Evolutionary conservation across 2,329 filamentous ascomycete species (phyloP).

Genomic region (Blastomyces silverae): DNA sequence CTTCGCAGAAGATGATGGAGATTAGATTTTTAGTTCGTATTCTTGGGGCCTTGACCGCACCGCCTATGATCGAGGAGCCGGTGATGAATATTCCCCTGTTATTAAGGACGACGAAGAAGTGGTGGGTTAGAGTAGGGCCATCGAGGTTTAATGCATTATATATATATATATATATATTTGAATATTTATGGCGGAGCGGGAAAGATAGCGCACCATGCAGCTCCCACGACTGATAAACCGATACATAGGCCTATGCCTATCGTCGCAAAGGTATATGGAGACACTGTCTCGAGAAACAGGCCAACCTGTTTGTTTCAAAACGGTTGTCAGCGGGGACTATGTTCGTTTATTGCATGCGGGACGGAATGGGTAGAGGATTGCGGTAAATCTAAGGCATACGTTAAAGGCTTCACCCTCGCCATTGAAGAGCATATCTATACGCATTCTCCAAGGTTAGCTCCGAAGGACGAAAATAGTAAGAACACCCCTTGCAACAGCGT

Average conservation of each 20-base stretch:
- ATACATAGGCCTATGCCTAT: conserved; percentile 91
- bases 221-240: conserved; percentile 89
- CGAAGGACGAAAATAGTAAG: conserved; percentile 14
- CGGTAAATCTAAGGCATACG: conserved; percentile 46
- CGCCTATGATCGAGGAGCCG: conserved; percentile 92
- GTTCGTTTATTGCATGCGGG: background rate
- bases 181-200: background rate
- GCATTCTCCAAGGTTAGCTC: conserved; percentile 15
- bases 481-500: background rate
- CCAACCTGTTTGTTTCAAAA: conserved; percentile 58
- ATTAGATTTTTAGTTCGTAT: conserved; percentile 99
- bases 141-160: background rate
- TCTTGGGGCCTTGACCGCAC: conserved; percentile 89
- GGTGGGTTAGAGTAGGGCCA: conserved; percentile 10
- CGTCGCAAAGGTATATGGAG: conserved; percentile 88
- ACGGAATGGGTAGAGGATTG: background rate
- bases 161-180: background rate
- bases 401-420: conserved; percentile 95
- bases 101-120: conserved; percentile 26
- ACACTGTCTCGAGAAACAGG: conserved; percentile 87
- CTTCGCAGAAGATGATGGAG: conserved; percentile 99
- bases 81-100: conserved; percentile 92
- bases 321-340: conserved; percentile 24
- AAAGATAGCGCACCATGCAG: conserved; percentile 67
- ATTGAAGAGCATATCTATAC: conserved; percentile 93